Base-by-base conservation (phyloP, 495 filamentous ascomycete species). In the Penicillium macrosclerotiorum region DNA sequence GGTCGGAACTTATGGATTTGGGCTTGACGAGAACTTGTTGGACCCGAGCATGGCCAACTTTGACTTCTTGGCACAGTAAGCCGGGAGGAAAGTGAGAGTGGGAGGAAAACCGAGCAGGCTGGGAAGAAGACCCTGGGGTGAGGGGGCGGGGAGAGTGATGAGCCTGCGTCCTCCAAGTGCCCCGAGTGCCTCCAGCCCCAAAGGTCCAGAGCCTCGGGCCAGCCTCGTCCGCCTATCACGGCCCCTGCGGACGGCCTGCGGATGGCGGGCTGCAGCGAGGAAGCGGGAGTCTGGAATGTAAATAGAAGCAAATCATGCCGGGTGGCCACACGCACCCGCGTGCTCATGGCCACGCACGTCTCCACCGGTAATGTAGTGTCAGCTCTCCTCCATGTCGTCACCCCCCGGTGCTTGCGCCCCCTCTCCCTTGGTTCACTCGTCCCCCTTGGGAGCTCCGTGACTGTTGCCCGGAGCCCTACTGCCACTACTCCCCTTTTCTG, bases 1-100 rank as follows among this genome's bases (percentile, higher is more conserved):
- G 71, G 71, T 74, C 19, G 71, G 71, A 19, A 73, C 71, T 9
- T 74, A 74, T 48, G 71, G 71, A 18, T 74, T 74, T 44, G 71
- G 71, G 11, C 52, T 74, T 25, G 71, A 74, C 36, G 71, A 73
- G 52, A 71, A 73, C 41, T 47, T 74, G 44, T 53, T 74, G 26
- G 71, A 74, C 52, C 71, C 71, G 16, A 72, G 67, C 33, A 69
- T 74, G 67, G 67, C 71, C 7, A 69, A 67, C 47, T 72, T 74
- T 49, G 71, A 74, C 14, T 74, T 67, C 47, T 50, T 73, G 45
- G 62, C 67, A 31, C 68, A 71, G 23, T 70, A 44, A 54, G 33
- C 17, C 3, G 34, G 34, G 35, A 42, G 17, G 17, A 23, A 17
- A 23, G 14, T 13, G 23, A 31, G 25, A 16, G 14, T n/a, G 27